Evolutionary conservation across 768 basidiomycete species (phyloP), one percentile per base, ranked within the genome.

Genomic region (Fomitopsis pulvina): DNA sequence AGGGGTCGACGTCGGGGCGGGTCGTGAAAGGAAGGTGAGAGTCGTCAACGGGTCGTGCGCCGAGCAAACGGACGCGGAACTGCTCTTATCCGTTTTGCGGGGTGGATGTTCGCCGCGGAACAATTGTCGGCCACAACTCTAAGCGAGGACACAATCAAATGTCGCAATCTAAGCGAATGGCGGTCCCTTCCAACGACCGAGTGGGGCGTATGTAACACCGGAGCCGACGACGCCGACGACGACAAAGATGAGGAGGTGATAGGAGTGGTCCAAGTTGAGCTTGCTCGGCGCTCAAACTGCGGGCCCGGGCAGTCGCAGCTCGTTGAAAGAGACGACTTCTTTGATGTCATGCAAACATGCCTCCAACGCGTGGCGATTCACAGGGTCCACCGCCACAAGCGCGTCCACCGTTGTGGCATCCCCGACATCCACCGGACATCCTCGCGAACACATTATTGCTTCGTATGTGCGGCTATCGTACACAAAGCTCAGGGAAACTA

Each of bases 1-100:
- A 49, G 56, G 47, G 45, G 59, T 62, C 60, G 62, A 62, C 62
- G 59, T 57, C 50, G 60, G 53, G 44, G 56, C 40, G 42, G 55
- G 57, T 58, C 57, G 61, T 60, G 46, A 58, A 52, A 56, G 41
- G 50, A 52, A 57, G 58, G 62, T 55, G 57, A 53, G 49, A 55
- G 56, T 52, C 49, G 51, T 55, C 45, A 41, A 57, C 50, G 38
- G n/a, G 47, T 40, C 47, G 47, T 48, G 47, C 25, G 52, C 50
- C 46, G 47, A 28, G 52, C 52, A 48, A 49, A 51, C 53, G 53
- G 57, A 46, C 50, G 52, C 49, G 52, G 52, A 46, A 49, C 29
- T 40, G 41, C 43, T 52, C 54, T 58, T 58, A 58, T 58, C 57
- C 51, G 38, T n/a, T 28, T 5, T 9, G 21, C 18, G 12, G 32